A percentile compares a stretch with the other conserved stretches of the same genome.
Evolutionary conservation across 352 stramenopile species (phyloP).

Genomic region (Globisporangium cederbergense): DNA sequence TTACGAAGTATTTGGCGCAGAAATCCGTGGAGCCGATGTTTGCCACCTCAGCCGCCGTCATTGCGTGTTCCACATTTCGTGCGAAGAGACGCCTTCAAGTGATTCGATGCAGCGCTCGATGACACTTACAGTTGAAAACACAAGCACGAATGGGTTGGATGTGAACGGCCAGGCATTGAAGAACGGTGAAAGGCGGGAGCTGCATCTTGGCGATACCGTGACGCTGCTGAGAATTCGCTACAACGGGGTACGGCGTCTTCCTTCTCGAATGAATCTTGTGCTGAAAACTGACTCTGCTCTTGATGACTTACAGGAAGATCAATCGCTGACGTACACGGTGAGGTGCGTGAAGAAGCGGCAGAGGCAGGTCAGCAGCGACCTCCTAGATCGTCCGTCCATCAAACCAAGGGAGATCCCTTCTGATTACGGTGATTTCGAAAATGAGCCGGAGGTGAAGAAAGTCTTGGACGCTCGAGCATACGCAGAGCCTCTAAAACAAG

Average conservation of each 20-base stretch:
- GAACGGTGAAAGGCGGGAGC: conserved; percentile 33
- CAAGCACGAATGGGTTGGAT: conserved; percentile 64
- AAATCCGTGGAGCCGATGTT: conserved; percentile 49
- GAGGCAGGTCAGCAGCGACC: background rate
- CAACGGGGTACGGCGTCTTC: conserved; percentile 33
- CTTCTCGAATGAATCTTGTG: background rate
- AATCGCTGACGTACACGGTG: conserved; percentile 42
- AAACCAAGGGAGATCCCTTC: conserved; percentile 9
- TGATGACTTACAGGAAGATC: conserved; percentile 32
- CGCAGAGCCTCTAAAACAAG: background rate
- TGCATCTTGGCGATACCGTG: conserved; percentile 55
- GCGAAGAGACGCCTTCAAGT: conserved; percentile 15
- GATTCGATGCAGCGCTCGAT: conserved; percentile 27
- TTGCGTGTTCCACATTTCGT: conserved; percentile 57
- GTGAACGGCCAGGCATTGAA: conserved; percentile 58
- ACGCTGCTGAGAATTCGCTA: conserved; percentile 51
- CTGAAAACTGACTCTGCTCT: background rate
- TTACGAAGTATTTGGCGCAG: conserved; percentile 63
- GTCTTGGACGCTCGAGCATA: background rate
- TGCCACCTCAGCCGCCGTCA: conserved; percentile 58
- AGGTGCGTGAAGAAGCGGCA: conserved; percentile 16
- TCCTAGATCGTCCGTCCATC: conserved; percentile 16
- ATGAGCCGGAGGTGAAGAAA: background rate
- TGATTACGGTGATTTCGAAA: background rate
- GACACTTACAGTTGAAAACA: conserved; percentile 61